Evolutionary conservation across 2,329 filamentous ascomycete species (phyloP).

Genomic region (Lecanicillium sp.): DNA sequence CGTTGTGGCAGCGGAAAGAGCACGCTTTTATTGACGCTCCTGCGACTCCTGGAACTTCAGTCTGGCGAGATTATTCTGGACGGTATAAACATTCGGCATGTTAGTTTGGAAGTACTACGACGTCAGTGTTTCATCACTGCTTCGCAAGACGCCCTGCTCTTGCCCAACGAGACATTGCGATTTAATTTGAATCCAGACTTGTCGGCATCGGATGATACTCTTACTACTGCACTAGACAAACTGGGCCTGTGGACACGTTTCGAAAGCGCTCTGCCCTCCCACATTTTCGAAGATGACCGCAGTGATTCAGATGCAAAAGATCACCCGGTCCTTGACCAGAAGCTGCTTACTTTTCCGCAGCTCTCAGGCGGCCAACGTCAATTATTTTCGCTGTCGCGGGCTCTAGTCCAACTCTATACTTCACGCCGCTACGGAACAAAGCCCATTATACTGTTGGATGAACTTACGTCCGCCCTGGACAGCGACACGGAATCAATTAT

Average conservation of each 20-base stretch:
- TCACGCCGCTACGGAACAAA: neutral
- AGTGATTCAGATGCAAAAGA: neutral
- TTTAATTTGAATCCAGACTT: neutral
- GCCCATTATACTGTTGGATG: neutral
- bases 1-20: neutral
- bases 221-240: neutral
- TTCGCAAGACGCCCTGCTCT: neutral
- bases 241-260: neutral
- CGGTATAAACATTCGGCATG: neutral
- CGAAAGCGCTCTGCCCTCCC: neutral
- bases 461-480: neutral
- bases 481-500: neutral
- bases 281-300: neutral
- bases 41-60: neutral
- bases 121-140: neutral
- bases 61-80: neutral
- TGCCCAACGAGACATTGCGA: neutral
- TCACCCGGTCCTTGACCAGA: neutral
- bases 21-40: neutral
- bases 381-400: neutral
- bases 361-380: neutral
- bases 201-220: neutral
- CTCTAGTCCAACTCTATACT: neutral
- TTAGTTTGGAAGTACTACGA: neutral
- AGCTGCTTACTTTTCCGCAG: neutral